Conservation (phyloP, 1,139 yeast genomes). For the Pichia sp. region DNA sequence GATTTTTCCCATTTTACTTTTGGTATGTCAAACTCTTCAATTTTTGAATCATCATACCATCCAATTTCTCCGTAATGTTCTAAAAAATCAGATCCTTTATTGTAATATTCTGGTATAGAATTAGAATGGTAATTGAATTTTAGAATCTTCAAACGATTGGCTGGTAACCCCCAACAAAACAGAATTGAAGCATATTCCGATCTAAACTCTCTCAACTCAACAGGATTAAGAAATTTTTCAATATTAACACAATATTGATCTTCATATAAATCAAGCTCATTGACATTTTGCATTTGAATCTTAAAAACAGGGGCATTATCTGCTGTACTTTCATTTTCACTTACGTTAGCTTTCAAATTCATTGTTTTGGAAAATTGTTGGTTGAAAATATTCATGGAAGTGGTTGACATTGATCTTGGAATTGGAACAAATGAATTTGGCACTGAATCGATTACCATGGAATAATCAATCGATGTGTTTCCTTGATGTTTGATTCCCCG, state of each 20-base stretch:
- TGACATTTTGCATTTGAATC: slow-evolving; percentile 50
- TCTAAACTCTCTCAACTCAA: slow-evolving; percentile 47
- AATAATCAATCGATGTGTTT: neutral
- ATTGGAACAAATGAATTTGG: neutral
- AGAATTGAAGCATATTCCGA: slow-evolving; percentile 75
- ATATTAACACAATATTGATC: slow-evolving; percentile 41
- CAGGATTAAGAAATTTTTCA: slow-evolving; percentile 42
- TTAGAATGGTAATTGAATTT: slow-evolving; percentile 57
- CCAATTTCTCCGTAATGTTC: slow-evolving; percentile 42
- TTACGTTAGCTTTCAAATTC: neutral
- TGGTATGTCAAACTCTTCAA: neutral
- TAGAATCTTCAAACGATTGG: slow-evolving; percentile 67
- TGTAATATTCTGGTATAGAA: neutral
- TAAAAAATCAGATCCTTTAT: slow-evolving; percentile 25
- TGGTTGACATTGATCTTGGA: slow-evolving; percentile 17
- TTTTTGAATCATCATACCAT: slow-evolving; percentile 25
- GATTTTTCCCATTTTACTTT: slow-evolving; percentile 13
- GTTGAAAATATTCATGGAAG: slow-evolving; percentile 19
- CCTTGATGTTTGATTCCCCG: slow-evolving; percentile 20
- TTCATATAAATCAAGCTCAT: slow-evolving; percentile 49
- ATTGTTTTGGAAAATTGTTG: slow-evolving; percentile 19
- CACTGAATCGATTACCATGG: neutral
- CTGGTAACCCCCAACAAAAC: slow-evolving; percentile 76
- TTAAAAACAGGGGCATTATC: slow-evolving; percentile 29
- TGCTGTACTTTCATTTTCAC: neutral